These are phyloP conservation scores for Ulota crispa DNA, from an alignment of 225 moss, liverwort and hornwort species.

Conservation along the genomic window DNA sequence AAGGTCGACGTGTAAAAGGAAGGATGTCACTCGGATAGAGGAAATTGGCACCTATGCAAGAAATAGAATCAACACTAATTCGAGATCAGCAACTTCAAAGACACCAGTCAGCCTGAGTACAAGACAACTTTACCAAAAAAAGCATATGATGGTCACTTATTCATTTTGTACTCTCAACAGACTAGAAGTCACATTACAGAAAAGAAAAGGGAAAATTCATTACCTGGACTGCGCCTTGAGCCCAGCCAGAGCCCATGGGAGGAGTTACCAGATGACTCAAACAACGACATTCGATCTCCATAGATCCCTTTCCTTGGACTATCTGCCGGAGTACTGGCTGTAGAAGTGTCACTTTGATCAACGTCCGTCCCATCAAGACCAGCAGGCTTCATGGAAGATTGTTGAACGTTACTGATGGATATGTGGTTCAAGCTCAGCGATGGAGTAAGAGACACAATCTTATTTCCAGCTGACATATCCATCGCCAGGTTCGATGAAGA, in stretches of 20 bases:
- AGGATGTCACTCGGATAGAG: conserved; percentile 89
- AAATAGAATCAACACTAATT: conserved; percentile 1
- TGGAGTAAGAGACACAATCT: conserved; percentile 58
- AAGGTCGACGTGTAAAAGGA: conserved; percentile 90
- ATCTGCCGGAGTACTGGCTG: conserved; percentile 55
- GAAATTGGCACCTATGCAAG: conserved; percentile 63
- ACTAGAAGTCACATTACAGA: not conserved
- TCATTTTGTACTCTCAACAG: not conserved
- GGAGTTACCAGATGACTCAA: conserved; percentile 43
- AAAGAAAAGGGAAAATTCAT: not conserved
- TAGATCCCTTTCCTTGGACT: conserved; percentile 55
- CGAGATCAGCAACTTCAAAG: not conserved
- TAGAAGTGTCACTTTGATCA: conserved; percentile 64
- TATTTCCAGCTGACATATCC: conserved; percentile 47
- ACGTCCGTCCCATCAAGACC: conserved; percentile 39
- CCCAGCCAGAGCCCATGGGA: conserved; percentile 82
- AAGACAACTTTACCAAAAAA: conserved; percentile 1
- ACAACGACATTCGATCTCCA: conserved; percentile 22
- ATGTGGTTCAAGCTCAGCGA: conserved; percentile 53
- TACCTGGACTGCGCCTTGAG: conserved; percentile 71
- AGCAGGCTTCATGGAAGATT: conserved; percentile 50
- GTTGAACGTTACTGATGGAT: conserved; percentile 52
- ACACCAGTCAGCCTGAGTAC: not conserved
- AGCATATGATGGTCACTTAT: not conserved
- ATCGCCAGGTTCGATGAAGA: conserved; percentile 57